These are phyloP conservation scores for Leishmania tropica DNA, from an alignment of 208 protist species.

Conservation along the genomic window DNA sequence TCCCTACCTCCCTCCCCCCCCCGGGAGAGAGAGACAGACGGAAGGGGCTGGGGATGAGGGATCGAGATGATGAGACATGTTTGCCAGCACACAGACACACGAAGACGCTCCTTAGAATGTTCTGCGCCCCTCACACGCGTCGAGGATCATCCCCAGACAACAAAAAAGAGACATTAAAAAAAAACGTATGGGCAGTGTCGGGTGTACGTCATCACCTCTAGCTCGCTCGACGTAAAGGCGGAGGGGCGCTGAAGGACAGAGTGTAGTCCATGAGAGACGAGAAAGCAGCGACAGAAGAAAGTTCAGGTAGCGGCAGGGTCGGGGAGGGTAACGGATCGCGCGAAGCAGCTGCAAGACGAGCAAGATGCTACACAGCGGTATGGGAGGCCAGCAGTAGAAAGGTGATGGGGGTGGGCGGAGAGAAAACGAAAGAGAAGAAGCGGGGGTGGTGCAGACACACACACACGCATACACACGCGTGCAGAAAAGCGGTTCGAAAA, in stretches of 20 bases:
- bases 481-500: background rate
- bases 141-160: background rate
- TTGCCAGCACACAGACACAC: background rate
- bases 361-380: background rate
- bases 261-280: background rate
- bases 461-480: too few relatives aligned
- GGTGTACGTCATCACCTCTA: background rate
- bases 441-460: too few relatives aligned
- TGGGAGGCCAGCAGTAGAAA: background rate
- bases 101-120: background rate
- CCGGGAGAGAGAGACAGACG: too few relatives aligned
- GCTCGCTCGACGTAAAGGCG: background rate
- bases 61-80: background rate
- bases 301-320: background rate
- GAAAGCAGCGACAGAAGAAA: background rate
- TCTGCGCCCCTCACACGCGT: background rate
- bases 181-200: background rate
- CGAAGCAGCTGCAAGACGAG: background rate
- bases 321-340: background rate
- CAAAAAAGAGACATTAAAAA: background rate
- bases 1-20: background rate
- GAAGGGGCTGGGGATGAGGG: background rate
- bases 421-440: too few relatives aligned
- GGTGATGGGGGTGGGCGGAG: too few relatives aligned
- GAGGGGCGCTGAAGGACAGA: background rate